Evolutionary conservation across 2,329 filamentous ascomycete species (phyloP), one percentile per base, ranked within the genome.

Genomic region (Aschersonia sp.): DNA sequence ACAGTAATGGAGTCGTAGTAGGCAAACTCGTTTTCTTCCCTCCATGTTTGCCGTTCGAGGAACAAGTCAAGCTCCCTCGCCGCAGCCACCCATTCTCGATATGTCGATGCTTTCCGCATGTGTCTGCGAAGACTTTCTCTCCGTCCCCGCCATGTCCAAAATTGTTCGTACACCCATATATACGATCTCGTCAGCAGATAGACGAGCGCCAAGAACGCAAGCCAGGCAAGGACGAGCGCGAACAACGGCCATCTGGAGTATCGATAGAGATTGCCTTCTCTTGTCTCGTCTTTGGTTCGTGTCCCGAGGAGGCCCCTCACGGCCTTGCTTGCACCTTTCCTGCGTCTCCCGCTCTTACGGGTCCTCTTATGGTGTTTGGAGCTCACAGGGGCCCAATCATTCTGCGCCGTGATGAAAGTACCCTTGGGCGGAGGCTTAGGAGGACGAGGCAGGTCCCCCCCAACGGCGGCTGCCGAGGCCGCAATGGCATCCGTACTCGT

Each of bases 191-290:
- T 95, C 46, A 84, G 68, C 32, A 92, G 68, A 63, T 98, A 98
- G 12, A 79, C 74, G 35, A 66, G 46, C 47, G 80, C 78, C 29
- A 97, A 72, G 11, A 84, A 79, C 1, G 77, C 59, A 45, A 98
- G 77, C 88, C 89, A 97, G 9, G 80, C 77, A 44, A 83, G 73
- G 2, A 95, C 87, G 41, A 84, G 75, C 35, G 88, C 63, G 35
- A 98, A 72, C 54, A 98, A 76, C 2, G 92, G 92, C 84, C 89
- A 97, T 64, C 97, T 95, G 46, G 94, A 71, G 43, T 98, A 62
- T 2, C 77, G 79, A 63, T 98, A 98, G 9, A 95, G 74, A 60
- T 92, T 87, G 22, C 92, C 92, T 67, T 98, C 92, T 54, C 92
- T 74, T 2, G 90, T 97, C 70, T 98, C 92, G 61, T 98, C 92